Conservation (phyloP, 2,329 filamentous ascomycete species). For the Colletotrichum costaricense region DNA sequence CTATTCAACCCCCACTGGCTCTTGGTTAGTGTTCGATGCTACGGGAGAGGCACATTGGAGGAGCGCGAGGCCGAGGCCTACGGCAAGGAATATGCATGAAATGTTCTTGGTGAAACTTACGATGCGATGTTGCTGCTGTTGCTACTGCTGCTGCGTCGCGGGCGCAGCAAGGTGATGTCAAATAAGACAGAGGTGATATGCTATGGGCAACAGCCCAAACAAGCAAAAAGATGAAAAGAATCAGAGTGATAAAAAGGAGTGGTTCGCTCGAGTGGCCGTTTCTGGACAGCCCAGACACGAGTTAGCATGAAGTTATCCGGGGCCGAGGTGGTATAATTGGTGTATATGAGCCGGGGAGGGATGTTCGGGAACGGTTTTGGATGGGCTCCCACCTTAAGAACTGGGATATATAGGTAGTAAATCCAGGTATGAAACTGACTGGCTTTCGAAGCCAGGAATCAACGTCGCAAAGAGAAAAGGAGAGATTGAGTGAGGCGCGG, state of each 20-base stretch:
- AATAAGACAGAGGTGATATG: conserved; percentile 11
- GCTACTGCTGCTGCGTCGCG: conserved; percentile 12
- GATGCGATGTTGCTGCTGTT: neutral
- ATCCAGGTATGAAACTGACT: conserved; percentile 19
- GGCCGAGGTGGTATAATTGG: conserved; percentile 6
- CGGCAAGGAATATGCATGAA: conserved; percentile 36
- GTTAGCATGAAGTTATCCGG: conserved; percentile 20
- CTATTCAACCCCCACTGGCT: conserved; percentile 27
- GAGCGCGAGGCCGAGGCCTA: conserved; percentile 1
- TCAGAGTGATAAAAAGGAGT: neutral
- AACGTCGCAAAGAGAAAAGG: conserved; percentile 8
- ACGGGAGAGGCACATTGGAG: conserved; percentile 22
- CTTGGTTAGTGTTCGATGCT: conserved; percentile 24
- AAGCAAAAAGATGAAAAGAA: neutral
- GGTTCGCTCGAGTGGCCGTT: conserved; percentile 15
- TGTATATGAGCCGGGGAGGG: conserved; percentile 17
- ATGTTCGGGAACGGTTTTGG: conserved; percentile 26
- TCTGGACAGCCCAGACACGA: conserved; percentile 2
- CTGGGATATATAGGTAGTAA: conserved; percentile 23
- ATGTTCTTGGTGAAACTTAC: conserved; percentile 26
- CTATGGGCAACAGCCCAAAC: neutral
- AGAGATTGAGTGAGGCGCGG: conserved; percentile 2
- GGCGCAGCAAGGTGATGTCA: conserved; percentile 8
- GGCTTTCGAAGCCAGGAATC: conserved; percentile 27
- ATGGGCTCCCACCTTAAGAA: conserved; percentile 27